These are phyloP conservation scores for Sugiyamaella grinbergsii DNA, from an alignment of 1,139 yeast species.

Conservation along the genomic window DNA sequence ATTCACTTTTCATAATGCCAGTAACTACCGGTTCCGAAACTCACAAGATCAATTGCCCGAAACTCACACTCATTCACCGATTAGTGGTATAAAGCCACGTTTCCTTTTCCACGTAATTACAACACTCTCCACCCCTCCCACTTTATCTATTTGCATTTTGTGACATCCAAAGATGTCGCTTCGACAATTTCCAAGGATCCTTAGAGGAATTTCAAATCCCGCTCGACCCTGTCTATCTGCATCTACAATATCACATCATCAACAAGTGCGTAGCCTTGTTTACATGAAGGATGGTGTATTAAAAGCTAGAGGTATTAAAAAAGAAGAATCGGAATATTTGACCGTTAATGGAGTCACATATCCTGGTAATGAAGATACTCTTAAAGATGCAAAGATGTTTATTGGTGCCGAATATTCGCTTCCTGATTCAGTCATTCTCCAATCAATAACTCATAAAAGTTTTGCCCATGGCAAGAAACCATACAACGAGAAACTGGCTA, in stretches of 20 bases:
- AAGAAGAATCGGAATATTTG: constrained; percentile 69
- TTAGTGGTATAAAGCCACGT: too few species aligned
- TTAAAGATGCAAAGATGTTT: constrained; percentile 52
- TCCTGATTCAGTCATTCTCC: constrained; percentile 57
- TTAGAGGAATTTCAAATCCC: neutral
- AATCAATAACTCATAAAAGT: constrained; percentile 87
- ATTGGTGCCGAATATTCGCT: constrained; percentile 53
- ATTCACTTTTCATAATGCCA: constrained; percentile 7
- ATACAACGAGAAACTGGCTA: constrained; percentile 78
- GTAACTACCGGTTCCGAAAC: neutral
- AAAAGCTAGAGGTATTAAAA: constrained; percentile 71
- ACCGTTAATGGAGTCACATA: constrained; percentile 61
- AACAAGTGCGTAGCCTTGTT: constrained; percentile 39
- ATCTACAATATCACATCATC: constrained; percentile 1
- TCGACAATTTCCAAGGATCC: constrained; percentile 8
- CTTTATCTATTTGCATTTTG: constrained; percentile 5
- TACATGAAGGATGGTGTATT: constrained; percentile 55
- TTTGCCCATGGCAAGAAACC: constrained; percentile 91
- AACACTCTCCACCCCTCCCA: neutral
- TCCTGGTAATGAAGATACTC: constrained; percentile 54
- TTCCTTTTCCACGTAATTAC: too few species aligned
- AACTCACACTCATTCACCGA: neutral
- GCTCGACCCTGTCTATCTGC: neutral
- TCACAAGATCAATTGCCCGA: constrained; percentile 18
- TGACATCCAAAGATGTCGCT: constrained; percentile 2